These are phyloP conservation scores for Acacia crassicarpa DNA, from an alignment of 306 rosid genomes.

Conservation along the genomic window DNA sequence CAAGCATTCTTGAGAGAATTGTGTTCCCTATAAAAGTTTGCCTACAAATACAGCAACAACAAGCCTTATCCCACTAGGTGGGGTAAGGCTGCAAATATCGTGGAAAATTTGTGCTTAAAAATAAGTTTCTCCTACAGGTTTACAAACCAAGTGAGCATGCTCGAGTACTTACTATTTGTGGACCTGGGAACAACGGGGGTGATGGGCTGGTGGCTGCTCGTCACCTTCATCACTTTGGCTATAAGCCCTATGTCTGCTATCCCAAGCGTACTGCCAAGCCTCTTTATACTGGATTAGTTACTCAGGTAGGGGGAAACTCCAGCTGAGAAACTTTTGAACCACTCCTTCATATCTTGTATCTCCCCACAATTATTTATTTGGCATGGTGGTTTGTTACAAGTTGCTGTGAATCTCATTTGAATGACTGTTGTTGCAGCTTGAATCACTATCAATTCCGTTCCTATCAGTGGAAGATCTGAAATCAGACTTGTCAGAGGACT, in stretches of 20 bases:
- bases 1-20: background rate
- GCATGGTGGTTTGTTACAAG: slow-evolving; percentile 2
- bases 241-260: slow-evolving; percentile 72
- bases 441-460: slow-evolving; percentile 84
- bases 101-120: slow-evolving; percentile 17
- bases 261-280: slow-evolving; percentile 88
- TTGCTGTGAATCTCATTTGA: slow-evolving; percentile 32
- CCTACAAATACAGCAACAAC: background rate
- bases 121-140: slow-evolving; percentile 49
- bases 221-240: slow-evolving; percentile 87
- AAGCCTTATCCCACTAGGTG: no score
- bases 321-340: slow-evolving; percentile 16
- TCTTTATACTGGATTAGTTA: slow-evolving; percentile 83
- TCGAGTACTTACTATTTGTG: slow-evolving; percentile 81
- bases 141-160: slow-evolving; percentile 65
- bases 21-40: slow-evolving; percentile 8
- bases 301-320: slow-evolving; percentile 60
- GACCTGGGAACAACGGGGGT: slow-evolving; percentile 98
- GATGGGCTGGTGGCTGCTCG: slow-evolving; percentile 98
- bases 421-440: slow-evolving; percentile 62
- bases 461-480: slow-evolving; percentile 78
- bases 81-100: background rate
- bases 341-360: background rate
- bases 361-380: slow-evolving; percentile 9
- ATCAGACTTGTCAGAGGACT: slow-evolving; percentile 64